Percentiles rank a stretch among this genome's conserved stretches.
Conservation (phyloP, 1,284 basidiomycete species). For the Microbotryum violaceum region DNA sequence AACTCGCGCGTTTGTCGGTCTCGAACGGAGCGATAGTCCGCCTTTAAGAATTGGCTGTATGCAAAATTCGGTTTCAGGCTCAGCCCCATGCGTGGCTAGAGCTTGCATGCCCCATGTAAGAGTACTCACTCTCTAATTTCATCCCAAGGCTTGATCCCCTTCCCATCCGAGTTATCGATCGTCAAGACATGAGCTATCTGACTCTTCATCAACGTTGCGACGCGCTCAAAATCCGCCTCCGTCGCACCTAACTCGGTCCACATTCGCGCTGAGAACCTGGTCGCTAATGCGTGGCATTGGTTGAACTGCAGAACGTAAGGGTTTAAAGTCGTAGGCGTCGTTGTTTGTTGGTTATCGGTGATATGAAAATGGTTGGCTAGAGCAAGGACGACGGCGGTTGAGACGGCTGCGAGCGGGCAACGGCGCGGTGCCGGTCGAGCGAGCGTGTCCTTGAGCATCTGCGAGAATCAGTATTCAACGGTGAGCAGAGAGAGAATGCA, state of each 20-base stretch:
- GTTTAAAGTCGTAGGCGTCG: conserved; percentile 55
- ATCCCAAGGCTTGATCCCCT: conserved; percentile 11
- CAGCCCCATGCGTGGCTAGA: no score
- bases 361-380: conserved; percentile 77
- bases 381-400: conserved; percentile 77
- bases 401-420: conserved; percentile 79
- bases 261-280: conserved; percentile 86
- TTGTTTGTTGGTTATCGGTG: conserved; percentile 61
- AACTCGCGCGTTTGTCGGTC: conserved; percentile 91
- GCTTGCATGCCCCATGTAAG: conserved; percentile 45
- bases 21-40: conserved; percentile 76
- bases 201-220: conserved; percentile 73
- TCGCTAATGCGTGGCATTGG: conserved; percentile 59
- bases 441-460: conserved; percentile 65
- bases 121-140: conserved; percentile 52
- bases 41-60: conserved; percentile 69
- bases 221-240: conserved; percentile 75
- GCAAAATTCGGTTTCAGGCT: no score
- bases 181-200: conserved; percentile 48
- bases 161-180: conserved; percentile 1
- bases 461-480: neutral
- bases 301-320: conserved; percentile 84
- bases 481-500: neutral
- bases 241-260: conserved; percentile 88
- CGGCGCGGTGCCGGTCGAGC: conserved; percentile 66